Conservation (phyloP, 768 basidiomycete species). For the Mycena filopes region DNA sequence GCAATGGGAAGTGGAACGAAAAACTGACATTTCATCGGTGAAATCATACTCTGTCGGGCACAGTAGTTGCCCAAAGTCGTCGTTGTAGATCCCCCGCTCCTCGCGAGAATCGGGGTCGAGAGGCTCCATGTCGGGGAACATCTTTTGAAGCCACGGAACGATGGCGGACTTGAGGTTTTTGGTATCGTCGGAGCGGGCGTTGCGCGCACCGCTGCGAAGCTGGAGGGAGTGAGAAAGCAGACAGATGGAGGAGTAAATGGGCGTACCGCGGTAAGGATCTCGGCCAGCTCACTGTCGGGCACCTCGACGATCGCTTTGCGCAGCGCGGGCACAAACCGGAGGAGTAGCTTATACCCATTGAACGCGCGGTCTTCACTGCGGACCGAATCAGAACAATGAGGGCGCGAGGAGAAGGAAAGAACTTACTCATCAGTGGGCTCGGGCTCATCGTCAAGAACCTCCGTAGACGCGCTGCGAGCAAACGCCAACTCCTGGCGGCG, state of each 20-base stretch:
- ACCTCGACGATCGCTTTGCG: neutral
- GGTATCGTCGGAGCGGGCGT: conserved; percentile 12
- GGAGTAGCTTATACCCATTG: neutral
- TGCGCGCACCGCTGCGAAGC: neutral
- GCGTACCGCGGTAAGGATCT: neutral
- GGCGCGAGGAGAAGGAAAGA: too few species aligned
- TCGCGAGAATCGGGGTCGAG: conserved; percentile 8
- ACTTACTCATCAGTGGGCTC: neutral
- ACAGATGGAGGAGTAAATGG: neutral
- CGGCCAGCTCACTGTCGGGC: neutral
- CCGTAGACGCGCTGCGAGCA: neutral
- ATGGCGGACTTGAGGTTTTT: conserved; percentile 12
- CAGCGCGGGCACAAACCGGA: neutral
- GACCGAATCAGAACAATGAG: neutral
- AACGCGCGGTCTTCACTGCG: neutral
- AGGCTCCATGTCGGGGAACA: conserved; percentile 1
- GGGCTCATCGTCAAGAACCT: neutral
- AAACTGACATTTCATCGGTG: neutral
- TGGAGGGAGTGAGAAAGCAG: neutral
- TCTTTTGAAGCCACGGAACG: conserved; percentile 3
- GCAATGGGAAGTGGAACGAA: neutral
- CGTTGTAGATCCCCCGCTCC: neutral
- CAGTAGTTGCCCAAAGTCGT: neutral
- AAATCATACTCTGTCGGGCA: neutral
- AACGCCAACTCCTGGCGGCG: conserved; percentile 1